Percentiles rank a stretch among this genome's conserved stretches.
These are phyloP conservation scores for Sclerotinia subarctica DNA, from an alignment of 2,329 filamentous ascomycete genomes.

Conservation along the genomic window DNA sequence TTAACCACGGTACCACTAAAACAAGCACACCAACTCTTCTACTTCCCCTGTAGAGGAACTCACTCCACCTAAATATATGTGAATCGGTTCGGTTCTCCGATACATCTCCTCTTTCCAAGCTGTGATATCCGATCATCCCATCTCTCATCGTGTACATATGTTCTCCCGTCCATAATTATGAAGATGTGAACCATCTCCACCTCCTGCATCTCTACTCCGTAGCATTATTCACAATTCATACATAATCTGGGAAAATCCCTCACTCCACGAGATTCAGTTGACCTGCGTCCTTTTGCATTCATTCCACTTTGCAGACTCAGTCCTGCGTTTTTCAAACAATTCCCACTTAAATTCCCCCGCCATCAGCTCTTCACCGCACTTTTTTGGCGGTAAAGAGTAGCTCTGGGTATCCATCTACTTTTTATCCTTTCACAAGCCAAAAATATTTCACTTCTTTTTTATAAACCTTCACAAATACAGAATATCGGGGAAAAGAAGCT, in stretches of 20 bases:
- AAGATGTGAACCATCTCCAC: conserved; percentile 8
- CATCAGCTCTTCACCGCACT: conserved; percentile 15
- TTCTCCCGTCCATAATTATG: background rate
- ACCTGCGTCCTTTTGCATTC: background rate
- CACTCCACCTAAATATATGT: background rate
- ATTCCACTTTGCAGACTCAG: background rate
- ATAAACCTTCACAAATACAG: background rate
- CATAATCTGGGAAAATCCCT: conserved; percentile 3
- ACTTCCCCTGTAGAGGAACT: background rate
- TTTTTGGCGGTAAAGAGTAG: conserved; percentile 18
- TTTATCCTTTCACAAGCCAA: conserved; percentile 13
- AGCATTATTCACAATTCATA: conserved; percentile 1
- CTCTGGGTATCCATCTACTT: background rate
- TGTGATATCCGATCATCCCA: conserved; percentile 7
- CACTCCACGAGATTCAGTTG: background rate
- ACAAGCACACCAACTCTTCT: background rate
- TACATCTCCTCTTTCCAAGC: background rate
- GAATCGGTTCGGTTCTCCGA: background rate
- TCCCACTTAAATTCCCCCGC: conserved; percentile 14
- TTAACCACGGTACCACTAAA: background rate
- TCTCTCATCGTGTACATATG: conserved; percentile 3
- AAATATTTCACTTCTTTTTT: background rate
- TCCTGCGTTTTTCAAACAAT: background rate
- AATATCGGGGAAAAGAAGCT: background rate
- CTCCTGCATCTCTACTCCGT: background rate